Base-by-base conservation (phyloP, 352 stramenopile species). In the Globisporangium irregulare region DNA sequence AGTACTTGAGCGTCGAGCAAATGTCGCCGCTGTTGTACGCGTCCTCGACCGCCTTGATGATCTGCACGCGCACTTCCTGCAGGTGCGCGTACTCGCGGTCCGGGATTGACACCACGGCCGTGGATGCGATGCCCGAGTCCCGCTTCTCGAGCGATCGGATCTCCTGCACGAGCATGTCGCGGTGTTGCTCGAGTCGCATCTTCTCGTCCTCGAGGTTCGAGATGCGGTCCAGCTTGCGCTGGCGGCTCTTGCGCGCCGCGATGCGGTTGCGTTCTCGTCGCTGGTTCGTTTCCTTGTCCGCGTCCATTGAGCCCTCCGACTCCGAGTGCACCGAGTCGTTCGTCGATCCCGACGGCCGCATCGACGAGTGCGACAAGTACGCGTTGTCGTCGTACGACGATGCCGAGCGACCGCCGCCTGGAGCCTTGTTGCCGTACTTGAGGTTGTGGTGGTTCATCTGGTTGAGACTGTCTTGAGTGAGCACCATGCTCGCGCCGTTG, bases 141-240 rank as follows among this genome's bases (percentile, higher is more conserved):
- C 90, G 87, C 75, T 90, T 93, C 67, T 95, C 85, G 14, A 95
- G 69, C 72, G 81, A 90, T 59, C 84, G 82, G 62, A 95, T 95
- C 64, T 95, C 87, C 61, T 95, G 86, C 38, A 95, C 78, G 20
- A 95, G 73, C 84, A 92, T 93, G 71, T 95, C 87, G 25, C 87
- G 86, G 75, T 94, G 86, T 69, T 92, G 86, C 73, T 95, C 87
- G 10, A 95, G 82, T 0, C 87, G 87, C 79, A 89, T 89, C 70
- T 95, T 95, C 72, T 95, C 87, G 68, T 94, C 87, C 73, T 95
- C 87, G 3, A 95, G 75, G 68, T 91, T 92, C 27, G 87, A 92
- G 66, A 95, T 95, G 64, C 87, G 87, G 73, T 95, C 87, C 18
- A 95, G 69, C 66, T 95, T 95, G 71, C 87, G 84, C 66, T 95